These are phyloP conservation scores for Zoysia matrella DNA, from an alignment of 202 grass and related monocot species.

Conservation along the genomic window DNA sequence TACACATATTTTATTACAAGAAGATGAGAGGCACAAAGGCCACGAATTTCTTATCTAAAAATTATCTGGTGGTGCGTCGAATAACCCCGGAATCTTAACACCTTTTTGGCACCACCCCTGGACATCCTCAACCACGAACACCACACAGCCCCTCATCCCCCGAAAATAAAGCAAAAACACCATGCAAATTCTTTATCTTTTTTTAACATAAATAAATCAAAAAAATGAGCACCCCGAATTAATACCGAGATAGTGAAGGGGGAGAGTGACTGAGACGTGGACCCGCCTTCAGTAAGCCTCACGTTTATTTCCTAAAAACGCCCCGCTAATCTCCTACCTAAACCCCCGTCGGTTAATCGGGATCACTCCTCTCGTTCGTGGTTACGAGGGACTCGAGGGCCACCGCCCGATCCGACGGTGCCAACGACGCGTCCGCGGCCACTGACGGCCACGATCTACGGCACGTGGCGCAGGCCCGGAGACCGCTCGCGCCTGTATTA, in stretches of 20 bases:
- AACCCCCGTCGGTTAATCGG: conserved; percentile 50
- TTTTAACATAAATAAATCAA: not conserved
- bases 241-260: conserved; percentile 20
- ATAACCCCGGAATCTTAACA: conserved; percentile 53
- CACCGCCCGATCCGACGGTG: conserved; percentile 42
- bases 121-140: conserved; percentile 61
- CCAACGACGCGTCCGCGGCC: not conserved
- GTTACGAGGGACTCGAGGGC: conserved; percentile 56
- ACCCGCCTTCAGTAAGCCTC: not conserved
- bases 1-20: not conserved
- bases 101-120: conserved; percentile 47
- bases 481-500: conserved; percentile 24
- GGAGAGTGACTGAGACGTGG: not conserved
- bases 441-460: conserved; percentile 14
- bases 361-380: conserved; percentile 63
- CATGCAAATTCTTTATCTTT: not conserved
- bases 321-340: conserved; percentile 53
- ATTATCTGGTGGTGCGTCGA: conserved; percentile 53
- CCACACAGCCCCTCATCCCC: conserved; percentile 24
- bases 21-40: conserved; percentile 29
- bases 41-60: conserved; percentile 74
- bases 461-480: conserved; percentile 38
- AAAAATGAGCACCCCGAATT: conserved; percentile 29
- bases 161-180: conserved; percentile 13
- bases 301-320: conserved; percentile 56